These are phyloP conservation scores for cucumber (Cucumis sativus) DNA, from an alignment of 306 rosid genomes.

Conservation along the genomic window DNA sequence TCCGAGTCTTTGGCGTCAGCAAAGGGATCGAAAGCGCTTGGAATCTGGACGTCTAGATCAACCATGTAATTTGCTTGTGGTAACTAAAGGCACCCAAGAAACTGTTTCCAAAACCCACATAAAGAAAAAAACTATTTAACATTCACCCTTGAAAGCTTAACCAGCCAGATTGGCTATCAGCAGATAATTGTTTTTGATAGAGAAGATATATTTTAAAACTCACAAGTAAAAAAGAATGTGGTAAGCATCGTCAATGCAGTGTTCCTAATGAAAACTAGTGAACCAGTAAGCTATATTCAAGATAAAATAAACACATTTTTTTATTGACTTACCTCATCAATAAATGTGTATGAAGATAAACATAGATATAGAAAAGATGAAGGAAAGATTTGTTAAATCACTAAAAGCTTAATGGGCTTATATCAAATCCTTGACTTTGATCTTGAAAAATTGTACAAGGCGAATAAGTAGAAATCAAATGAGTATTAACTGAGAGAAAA, in stretches of 20 bases:
- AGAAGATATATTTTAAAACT: neutral
- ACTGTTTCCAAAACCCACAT: neutral
- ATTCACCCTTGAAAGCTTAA: neutral
- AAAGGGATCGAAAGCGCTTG: constrained; percentile 57
- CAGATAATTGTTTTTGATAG: neutral
- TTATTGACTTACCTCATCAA: no score
- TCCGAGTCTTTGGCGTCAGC: constrained; percentile 54
- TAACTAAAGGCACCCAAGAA: neutral
- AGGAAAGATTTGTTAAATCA: no score
- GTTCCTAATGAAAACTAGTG: neutral
- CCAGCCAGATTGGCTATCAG: neutral
- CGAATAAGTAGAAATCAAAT: no score
- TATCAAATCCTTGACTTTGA: no score
- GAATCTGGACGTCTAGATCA: constrained; percentile 40
- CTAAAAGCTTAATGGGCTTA: no score
- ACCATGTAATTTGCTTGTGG: constrained; percentile 53
- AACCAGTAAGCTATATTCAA: neutral
- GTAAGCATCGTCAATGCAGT: neutral
- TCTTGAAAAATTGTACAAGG: no score
- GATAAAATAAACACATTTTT: neutral
- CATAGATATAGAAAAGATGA: no score
- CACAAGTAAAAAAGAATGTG: neutral
- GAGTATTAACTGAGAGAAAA: no score
- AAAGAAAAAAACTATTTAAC: neutral
- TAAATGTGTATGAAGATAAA: no score